Evolutionary conservation across 805 yeast genomes (phyloP).

Genomic region (Geotrichum ghanense): DNA sequence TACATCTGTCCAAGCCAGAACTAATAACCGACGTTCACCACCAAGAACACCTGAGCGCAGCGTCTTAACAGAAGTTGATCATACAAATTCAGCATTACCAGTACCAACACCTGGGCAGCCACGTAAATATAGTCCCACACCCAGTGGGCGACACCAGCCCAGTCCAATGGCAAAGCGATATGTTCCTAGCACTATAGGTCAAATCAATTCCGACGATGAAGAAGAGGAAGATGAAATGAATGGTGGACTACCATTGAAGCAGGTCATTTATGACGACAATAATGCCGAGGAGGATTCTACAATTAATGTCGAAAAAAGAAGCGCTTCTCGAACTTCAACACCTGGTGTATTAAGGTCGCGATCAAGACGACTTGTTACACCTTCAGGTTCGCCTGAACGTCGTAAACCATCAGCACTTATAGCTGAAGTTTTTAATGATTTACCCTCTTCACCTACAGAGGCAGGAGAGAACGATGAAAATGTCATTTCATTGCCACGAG

Average conservation of each 20-base stretch:
- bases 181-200: conserved; percentile 8
- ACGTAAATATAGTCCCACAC: conserved; percentile 38
- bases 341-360: conserved; percentile 3
- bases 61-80: conserved; percentile 54
- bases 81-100: conserved; percentile 73
- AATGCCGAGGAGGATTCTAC: conserved; percentile 5
- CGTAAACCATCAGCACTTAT: background rate
- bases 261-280: background rate
- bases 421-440: background rate
- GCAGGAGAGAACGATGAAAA: background rate
- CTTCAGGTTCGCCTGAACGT: background rate
- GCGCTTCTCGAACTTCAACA: conserved; percentile 15
- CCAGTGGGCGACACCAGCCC: conserved; percentile 5
- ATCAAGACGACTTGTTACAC: background rate
- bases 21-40: conserved; percentile 21
- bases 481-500: conserved; percentile 1
- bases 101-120: conserved; percentile 96
- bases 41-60: conserved; percentile 69
- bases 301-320: conserved; percentile 10
- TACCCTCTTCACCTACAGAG: background rate
- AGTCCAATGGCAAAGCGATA: conserved; percentile 3
- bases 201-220: conserved; percentile 37
- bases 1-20: conserved; percentile 1
- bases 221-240: conserved; percentile 8
- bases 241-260: background rate